Evolutionary conservation across 2,329 filamentous ascomycete species (phyloP).

Genomic region (Clarireedia hainanense): DNA sequence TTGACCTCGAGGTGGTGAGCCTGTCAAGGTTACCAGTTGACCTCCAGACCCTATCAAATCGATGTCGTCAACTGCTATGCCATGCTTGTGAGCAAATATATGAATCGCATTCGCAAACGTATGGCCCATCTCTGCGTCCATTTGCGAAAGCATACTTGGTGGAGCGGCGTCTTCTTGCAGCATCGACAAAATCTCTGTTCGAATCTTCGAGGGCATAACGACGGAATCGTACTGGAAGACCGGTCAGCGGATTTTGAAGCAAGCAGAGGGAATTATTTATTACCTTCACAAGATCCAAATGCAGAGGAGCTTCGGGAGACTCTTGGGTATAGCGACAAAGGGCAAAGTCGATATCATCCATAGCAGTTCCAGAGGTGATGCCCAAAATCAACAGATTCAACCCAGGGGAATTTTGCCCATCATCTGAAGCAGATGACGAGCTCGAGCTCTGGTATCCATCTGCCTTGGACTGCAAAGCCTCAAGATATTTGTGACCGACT

Average conservation of each 20-base stretch:
- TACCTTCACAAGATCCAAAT: constrained; percentile 27
- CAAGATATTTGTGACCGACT: constrained; percentile 28
- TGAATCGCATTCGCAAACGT: constrained; percentile 29
- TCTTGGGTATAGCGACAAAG: constrained; percentile 29
- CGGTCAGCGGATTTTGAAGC: not conserved
- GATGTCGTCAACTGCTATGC: constrained; percentile 26
- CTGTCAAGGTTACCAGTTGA: constrained; percentile 26
- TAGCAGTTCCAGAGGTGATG: constrained; percentile 27
- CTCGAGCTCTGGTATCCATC: constrained; percentile 21
- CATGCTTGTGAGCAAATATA: constrained; percentile 27
- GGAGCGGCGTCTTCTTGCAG: constrained; percentile 28
- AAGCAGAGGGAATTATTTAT: not conserved
- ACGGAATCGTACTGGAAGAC: constrained; percentile 27
- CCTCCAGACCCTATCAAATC: constrained; percentile 28
- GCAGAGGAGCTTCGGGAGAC: constrained; percentile 24
- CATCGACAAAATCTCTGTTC: constrained; percentile 28
- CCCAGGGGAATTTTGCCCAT: constrained; percentile 15
- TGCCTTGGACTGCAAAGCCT: constrained; percentile 25
- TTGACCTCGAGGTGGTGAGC: constrained; percentile 24
- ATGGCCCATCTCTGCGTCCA: constrained; percentile 29
- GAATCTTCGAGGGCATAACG: constrained; percentile 29
- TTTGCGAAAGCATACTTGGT: constrained; percentile 29
- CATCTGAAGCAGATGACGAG: constrained; percentile 16
- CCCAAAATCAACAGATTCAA: constrained; percentile 27
- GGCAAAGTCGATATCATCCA: constrained; percentile 30